Percentiles rank a stretch among this genome's conserved stretches.
These are phyloP conservation scores for Trichoderma asperelloides DNA, from an alignment of 495 filamentous ascomycete genomes.

Conservation along the genomic window DNA sequence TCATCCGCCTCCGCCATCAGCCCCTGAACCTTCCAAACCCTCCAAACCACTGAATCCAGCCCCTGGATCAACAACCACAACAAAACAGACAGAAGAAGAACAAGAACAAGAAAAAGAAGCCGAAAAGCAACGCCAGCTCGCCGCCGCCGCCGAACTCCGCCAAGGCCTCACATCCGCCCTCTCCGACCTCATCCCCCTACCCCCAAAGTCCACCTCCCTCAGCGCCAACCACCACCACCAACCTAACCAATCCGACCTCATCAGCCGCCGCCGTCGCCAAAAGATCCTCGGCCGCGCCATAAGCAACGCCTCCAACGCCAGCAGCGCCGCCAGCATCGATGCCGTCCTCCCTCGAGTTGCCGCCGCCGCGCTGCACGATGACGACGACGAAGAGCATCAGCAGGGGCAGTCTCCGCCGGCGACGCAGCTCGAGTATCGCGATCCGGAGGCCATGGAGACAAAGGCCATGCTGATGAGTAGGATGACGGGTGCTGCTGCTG, in stretches of 20 bases:
- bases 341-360: slow-evolving; percentile 10
- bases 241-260: slow-evolving; percentile 11
- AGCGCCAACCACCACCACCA: slow-evolving; percentile 16
- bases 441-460: slow-evolving; percentile 30
- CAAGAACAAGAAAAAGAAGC: slow-evolving; percentile 10
- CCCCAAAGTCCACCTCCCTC: slow-evolving; percentile 15
- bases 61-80: slow-evolving; percentile 16
- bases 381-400: slow-evolving; percentile 13
- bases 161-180: slow-evolving; percentile 23
- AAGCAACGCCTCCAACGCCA: slow-evolving; percentile 40
- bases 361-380: slow-evolving; percentile 1
- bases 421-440: slow-evolving; percentile 40
- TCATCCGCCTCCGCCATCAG: not conserved
- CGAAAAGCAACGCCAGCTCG: slow-evolving; percentile 12
- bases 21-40: slow-evolving; percentile 13
- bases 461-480: slow-evolving; percentile 24
- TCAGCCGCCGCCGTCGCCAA: slow-evolving; percentile 25
- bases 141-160: slow-evolving; percentile 15
- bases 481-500: slow-evolving; percentile 19
- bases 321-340: slow-evolving; percentile 19
- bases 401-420: slow-evolving; percentile 26
- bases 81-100: slow-evolving; percentile 7
- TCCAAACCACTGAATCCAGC: slow-evolving; percentile 14
- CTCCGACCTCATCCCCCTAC: not conserved
- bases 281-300: slow-evolving; percentile 41